Base-by-base conservation (phyloP, 1,139 yeast genomes). In the Candida glucosophila region DNA sequence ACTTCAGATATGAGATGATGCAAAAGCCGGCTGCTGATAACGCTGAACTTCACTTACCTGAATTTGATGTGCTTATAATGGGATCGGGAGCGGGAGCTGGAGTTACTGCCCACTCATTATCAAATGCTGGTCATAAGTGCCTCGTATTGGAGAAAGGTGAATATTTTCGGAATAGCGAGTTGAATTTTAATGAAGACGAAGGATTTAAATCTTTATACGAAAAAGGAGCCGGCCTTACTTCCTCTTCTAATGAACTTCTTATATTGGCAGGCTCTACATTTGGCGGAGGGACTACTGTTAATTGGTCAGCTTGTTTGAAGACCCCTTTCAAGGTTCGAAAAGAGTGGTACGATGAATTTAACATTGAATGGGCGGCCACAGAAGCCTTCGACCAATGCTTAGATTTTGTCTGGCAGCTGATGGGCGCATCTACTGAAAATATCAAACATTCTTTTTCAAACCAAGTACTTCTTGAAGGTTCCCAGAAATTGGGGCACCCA, bases 51-150 rank as follows among this genome's bases (percentile, higher is more conserved):
- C 44, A 53, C 27, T 33, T 63, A 23, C 64, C 66, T 4, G 50
- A 58, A 12, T 42, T 57, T 21, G 61, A 71, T 35, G 76, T 54
- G 5, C 49, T 69, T 13, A 58, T 73, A 23, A 54, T 73, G 23
- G 80, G 80, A 3, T 67, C 75, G 4, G 80, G 80, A 3, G 50
- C 70, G 11, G 75, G 77, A 4, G 71, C 75, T 2, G 77, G 77
- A 5, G 78, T 72, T 1, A 68, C 59, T 1, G 77, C 77, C 2
- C 64, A 66, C 25, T 57, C 71, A 3, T 55, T 73, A 27, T 51
- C 69, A 3, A 44, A 54, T 8, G 58, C 54, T 19, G 77, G 77
- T 6, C 51, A 43, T 37, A 54, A 49, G 20, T 62, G 67, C 17
- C 50, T 73, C 25, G 67, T 73, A 2, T 41, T 73, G 11, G 79